These are phyloP conservation scores for Mortierella sp. DNA, from an alignment of 371 early-diverging fungal genomes.

Conservation along the genomic window DNA sequence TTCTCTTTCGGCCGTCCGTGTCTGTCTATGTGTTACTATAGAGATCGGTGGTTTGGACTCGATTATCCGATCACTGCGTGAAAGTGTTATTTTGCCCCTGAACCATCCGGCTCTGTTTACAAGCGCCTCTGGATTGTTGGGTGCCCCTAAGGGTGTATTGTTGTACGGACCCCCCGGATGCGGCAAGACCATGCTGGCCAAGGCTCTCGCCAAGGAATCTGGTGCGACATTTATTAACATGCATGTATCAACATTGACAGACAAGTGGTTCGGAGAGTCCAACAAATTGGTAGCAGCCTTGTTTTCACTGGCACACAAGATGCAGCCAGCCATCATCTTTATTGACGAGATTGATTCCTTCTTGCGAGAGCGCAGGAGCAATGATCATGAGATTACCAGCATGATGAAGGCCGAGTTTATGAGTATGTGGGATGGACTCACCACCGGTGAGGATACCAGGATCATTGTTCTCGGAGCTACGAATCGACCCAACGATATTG, in stretches of 20 bases:
- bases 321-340: conserved; percentile 96
- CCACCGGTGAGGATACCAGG: conserved; percentile 80
- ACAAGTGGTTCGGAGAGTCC: conserved; percentile 98
- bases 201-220: conserved; percentile 96
- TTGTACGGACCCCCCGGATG: conserved; percentile 97
- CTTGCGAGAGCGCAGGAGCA: conserved; percentile 89
- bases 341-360: conserved; percentile 99
- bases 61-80: conserved; percentile 90
- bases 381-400: conserved; percentile 95
- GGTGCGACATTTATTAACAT: conserved; percentile 95
- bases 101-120: conserved; percentile 91
- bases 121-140: conserved; percentile 86
- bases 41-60: conserved; percentile 95
- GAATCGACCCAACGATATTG: conserved; percentile 97
- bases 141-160: conserved; percentile 95
- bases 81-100: conserved; percentile 96
- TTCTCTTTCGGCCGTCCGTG: not conserved
- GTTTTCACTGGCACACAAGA: conserved; percentile 93
- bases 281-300: conserved; percentile 94
- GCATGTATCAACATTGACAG: conserved; percentile 95
- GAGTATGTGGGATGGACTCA: conserved; percentile 98
- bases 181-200: conserved; percentile 98
- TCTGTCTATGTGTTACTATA: conserved; percentile 21
- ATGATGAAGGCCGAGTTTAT: conserved; percentile 99
- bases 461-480: conserved; percentile 95